Conservation (phyloP, 257 asterid species). For the Primulina eburnea region DNA sequence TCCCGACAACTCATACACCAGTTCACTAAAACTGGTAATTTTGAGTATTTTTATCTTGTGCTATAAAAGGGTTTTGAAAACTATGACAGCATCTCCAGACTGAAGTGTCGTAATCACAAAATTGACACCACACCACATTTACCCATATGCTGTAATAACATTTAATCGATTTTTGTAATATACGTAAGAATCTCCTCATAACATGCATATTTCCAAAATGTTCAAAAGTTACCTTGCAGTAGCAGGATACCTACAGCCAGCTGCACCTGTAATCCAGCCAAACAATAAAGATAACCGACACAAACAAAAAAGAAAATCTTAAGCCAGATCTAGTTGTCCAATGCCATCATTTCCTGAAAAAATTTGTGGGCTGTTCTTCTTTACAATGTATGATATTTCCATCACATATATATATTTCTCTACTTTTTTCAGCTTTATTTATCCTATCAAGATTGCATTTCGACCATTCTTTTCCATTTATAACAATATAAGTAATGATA, state of each 20-base stretch:
- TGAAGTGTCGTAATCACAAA: too few relatives aligned
- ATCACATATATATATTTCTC: too few relatives aligned
- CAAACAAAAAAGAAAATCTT: background rate
- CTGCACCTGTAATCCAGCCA: slow-evolving; percentile 32
- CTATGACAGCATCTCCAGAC: background rate
- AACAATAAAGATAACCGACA: background rate
- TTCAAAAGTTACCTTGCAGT: slow-evolving; percentile 42
- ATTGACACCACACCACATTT: background rate
- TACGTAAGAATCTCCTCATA: too few relatives aligned
- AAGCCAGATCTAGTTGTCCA: background rate
- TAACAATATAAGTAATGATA: background rate
- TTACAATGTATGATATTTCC: background rate
- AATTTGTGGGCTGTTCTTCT: background rate
- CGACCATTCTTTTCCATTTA: too few relatives aligned
- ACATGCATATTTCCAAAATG: background rate
- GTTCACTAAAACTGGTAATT: too few relatives aligned
- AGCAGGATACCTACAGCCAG: slow-evolving; percentile 47
- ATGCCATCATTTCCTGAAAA: background rate
- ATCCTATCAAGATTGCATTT: too few relatives aligned
- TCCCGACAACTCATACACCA: too few relatives aligned
- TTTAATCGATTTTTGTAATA: too few relatives aligned
- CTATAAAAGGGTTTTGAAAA: background rate
- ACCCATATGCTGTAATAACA: too few relatives aligned
- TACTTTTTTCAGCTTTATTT: too few relatives aligned
- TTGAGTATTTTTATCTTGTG: too few relatives aligned